These are phyloP conservation scores for Marasmius sp. DNA, from an alignment of 1,284 basidiomycete genomes.

Conservation along the genomic window DNA sequence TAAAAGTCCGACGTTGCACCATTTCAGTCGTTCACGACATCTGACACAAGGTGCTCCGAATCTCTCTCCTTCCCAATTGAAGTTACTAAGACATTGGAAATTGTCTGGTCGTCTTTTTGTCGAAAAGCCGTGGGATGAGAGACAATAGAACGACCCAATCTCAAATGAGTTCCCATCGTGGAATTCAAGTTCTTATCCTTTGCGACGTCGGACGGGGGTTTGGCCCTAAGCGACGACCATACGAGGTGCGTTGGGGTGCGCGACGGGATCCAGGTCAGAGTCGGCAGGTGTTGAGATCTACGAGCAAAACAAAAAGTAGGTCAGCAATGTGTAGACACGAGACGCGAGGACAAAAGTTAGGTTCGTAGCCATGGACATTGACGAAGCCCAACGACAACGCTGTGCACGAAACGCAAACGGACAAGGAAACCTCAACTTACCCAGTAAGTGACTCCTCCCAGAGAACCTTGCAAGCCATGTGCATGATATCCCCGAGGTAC, in stretches of 20 bases:
- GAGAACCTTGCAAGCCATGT: constrained; percentile 74
- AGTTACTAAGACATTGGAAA: too few relatives aligned
- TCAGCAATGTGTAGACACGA: not conserved
- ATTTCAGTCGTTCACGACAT: too few relatives aligned
- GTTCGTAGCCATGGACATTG: not conserved
- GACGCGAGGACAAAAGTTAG: not conserved
- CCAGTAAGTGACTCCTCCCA: constrained; percentile 89
- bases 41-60: too few relatives aligned
- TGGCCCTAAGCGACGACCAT: constrained; percentile 91
- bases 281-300: constrained; percentile 61
- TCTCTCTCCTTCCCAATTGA: too few relatives aligned
- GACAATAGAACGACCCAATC: too few relatives aligned
- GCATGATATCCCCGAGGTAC: constrained; percentile 78
- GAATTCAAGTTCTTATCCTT: too few relatives aligned
- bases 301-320: not conserved
- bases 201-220: constrained; percentile 68
- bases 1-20: too few relatives aligned
- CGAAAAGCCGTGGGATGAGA: too few relatives aligned
- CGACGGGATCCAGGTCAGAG: not conserved
- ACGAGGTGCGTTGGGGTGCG: constrained; percentile 37
- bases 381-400: not conserved
- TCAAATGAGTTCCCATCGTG: too few relatives aligned
- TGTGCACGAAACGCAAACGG: too few relatives aligned
- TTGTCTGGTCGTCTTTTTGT: too few relatives aligned
- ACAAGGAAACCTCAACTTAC: constrained; percentile 26